A percentile compares a stretch with the other conserved stretches of the same genome.
Evolutionary conservation across 441 rosid genomes (phyloP).

Genomic region (Eugenia klotzschiana): DNA sequence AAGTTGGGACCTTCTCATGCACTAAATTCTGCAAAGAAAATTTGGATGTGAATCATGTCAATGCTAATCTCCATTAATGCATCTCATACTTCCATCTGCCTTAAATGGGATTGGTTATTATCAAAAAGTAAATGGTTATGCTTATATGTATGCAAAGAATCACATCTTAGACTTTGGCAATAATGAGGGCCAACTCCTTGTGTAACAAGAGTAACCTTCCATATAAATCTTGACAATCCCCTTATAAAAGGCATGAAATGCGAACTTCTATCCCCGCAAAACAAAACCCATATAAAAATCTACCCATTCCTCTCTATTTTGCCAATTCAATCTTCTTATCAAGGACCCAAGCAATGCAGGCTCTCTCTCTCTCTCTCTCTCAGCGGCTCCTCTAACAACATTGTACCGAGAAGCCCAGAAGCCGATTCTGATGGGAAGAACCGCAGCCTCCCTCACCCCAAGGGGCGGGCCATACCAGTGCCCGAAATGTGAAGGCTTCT

Average conservation of each 20-base stretch:
- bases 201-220: neutral
- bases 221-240: neutral
- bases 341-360: neutral
- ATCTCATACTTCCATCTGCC: neutral
- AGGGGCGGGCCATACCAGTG: constrained; percentile 14
- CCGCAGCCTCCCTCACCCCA: constrained; percentile 7
- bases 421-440: constrained; percentile 10
- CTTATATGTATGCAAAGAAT: neutral
- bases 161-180: neutral
- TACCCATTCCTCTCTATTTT: neutral
- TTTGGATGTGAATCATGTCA: neutral
- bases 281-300: neutral
- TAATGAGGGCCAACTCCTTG: neutral
- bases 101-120: neutral
- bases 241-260: neutral
- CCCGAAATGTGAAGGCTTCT: constrained; percentile 3
- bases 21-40: neutral
- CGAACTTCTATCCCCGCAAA: neutral
- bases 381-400: neutral
- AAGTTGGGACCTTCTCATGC: neutral
- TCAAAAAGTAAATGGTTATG: neutral
- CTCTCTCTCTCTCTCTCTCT: neutral
- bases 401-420: neutral
- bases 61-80: neutral
- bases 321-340: neutral